Conservation (phyloP, 805 yeast genomes). For the Yamadazyma sp. region DNA sequence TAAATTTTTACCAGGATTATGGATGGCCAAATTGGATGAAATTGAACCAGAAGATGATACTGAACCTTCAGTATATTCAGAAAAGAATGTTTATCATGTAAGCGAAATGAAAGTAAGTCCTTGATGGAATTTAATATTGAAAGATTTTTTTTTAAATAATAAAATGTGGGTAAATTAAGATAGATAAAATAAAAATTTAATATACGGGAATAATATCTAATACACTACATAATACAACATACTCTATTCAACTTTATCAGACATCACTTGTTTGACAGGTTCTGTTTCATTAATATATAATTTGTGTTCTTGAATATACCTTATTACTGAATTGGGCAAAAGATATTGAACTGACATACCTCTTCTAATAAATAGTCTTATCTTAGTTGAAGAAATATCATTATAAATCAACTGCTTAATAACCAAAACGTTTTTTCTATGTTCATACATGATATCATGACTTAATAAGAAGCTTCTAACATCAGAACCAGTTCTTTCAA, state of each 20-base stretch:
- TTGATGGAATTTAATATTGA: too few species aligned
- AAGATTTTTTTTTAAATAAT: too few species aligned
- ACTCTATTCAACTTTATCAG: conserved; percentile 26
- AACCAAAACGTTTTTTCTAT: conserved; percentile 86
- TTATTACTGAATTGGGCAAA: conserved; percentile 88
- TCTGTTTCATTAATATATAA: conserved; percentile 83
- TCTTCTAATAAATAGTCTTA: conserved; percentile 84
- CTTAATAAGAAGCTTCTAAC: conserved; percentile 87
- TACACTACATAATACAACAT: too few species aligned
- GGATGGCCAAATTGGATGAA: conserved; percentile 6
- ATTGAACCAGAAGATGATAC: neutral
- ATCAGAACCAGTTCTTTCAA: conserved; percentile 95
- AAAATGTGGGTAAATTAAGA: too few species aligned
- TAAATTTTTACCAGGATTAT: conserved; percentile 3
- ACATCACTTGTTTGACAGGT: conserved; percentile 85
- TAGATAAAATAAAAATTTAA: too few species aligned
- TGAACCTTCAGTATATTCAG: neutral
- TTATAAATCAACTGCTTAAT: conserved; percentile 95
- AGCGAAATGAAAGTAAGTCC: too few species aligned
- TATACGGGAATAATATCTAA: too few species aligned
- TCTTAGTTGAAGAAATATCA: conserved; percentile 94
- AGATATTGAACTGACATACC: conserved; percentile 96
- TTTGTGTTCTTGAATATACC: conserved; percentile 91
- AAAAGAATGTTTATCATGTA: too few species aligned
- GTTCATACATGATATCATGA: conserved; percentile 97